Percentiles rank a stretch among this genome's conserved stretches.
Conservation (phyloP, 2,329 filamentous ascomycete species). For the Botrytis porri region DNA sequence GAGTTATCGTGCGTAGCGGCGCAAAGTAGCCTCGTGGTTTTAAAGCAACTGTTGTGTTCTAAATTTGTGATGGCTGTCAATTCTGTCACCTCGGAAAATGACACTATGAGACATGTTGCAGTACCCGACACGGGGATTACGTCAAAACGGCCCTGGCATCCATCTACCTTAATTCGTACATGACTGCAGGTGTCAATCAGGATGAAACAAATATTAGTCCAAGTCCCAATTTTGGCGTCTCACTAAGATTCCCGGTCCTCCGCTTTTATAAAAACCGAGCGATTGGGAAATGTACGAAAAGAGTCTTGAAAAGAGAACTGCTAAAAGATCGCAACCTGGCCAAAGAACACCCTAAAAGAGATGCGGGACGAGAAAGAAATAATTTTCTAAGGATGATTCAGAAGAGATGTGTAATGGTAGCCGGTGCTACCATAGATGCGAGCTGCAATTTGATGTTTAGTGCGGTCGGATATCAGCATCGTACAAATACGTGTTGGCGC, state of each 20-base stretch:
- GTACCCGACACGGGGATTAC: not conserved
- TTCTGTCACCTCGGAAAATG: conserved; percentile 5
- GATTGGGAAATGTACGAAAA: conserved; percentile 3
- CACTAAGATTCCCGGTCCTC: not conserved
- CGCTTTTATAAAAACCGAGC: not conserved
- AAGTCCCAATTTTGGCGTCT: conserved; percentile 6
- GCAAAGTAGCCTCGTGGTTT: conserved; percentile 1
- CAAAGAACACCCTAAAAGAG: conserved; percentile 6
- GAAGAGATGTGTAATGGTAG: not conserved
- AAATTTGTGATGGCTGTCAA: not conserved
- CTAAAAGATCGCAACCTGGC: not conserved
- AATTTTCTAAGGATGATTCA: not conserved
- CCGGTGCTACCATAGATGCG: not conserved
- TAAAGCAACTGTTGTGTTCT: not conserved
- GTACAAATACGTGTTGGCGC: not conserved
- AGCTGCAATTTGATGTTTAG: conserved; percentile 7
- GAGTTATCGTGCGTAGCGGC: conserved; percentile 10
- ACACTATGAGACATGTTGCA: not conserved
- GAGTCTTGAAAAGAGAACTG: not conserved
- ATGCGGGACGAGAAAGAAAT: not conserved
- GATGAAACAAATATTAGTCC: conserved; percentile 16
- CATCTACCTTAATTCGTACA: conserved; percentile 7
- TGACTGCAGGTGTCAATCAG: conserved; percentile 19
- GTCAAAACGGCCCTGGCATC: conserved; percentile 11
- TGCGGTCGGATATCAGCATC: not conserved